phyloP scores from a whole-genome alignment of 139 green algal genomes.

The Chlamydomonas sp. region DNA sequence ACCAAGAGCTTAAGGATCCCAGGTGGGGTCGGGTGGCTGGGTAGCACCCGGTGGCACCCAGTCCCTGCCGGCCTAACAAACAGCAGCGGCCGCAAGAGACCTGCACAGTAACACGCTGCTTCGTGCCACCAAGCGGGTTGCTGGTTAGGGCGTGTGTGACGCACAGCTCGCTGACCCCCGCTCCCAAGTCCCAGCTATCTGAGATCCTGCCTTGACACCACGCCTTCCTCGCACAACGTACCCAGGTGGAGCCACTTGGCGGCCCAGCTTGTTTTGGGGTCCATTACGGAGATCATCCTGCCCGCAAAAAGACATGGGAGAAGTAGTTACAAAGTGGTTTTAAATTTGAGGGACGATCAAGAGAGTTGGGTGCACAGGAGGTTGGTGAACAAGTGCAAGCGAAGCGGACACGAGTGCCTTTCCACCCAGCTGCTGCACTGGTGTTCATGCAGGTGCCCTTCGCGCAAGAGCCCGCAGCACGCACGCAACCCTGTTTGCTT shows the following conservation, averaged over 20 bases:
- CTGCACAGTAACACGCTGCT: not conserved
- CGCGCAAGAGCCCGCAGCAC: no score
- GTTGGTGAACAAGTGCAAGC: not conserved
- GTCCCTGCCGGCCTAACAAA: not conserved
- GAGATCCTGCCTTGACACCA: not conserved
- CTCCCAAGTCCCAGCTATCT: no score
- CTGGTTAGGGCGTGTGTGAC: no score
- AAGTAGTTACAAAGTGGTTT: no score
- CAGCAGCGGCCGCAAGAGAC: not conserved
- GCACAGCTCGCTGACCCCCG: no score
- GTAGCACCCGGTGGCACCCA: not conserved
- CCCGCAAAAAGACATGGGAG: not conserved
- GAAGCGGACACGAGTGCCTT: no score
- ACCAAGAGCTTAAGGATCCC: no score
- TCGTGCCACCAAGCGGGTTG: no score
- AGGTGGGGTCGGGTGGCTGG: not conserved
- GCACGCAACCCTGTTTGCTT: no score
- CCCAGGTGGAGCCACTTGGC: slow-evolving; percentile 77
- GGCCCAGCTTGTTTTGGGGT: slow-evolving; percentile 74
- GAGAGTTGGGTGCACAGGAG: not conserved
- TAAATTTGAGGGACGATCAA: not conserved
- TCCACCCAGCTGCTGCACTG: no score
- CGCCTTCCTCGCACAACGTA: slow-evolving; percentile 7
- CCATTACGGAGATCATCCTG: slow-evolving; percentile 74
- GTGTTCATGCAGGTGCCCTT: no score